Percentiles rank a stretch among this genome's conserved stretches.
Evolutionary conservation across 805 yeast genomes (phyloP).

Genomic region (Metschnikowia gruessii): DNA sequence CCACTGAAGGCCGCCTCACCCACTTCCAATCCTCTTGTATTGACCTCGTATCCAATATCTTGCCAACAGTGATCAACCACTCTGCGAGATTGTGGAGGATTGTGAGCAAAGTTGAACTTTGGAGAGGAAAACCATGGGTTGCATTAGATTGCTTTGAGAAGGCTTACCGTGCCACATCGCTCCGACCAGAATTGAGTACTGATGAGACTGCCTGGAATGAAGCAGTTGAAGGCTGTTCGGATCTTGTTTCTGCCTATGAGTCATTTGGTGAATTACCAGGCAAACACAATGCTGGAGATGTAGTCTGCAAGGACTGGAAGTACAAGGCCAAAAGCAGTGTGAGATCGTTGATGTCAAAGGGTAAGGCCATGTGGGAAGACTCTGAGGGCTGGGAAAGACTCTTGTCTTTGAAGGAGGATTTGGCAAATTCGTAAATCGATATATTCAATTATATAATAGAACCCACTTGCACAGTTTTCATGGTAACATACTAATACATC

Average conservation of each 20-base stretch:
- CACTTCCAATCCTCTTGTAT: conserved; percentile 68
- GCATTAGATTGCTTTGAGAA: conserved; percentile 83
- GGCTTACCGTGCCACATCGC: conserved; percentile 72
- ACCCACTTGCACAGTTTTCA: not conserved
- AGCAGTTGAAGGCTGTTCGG: conserved; percentile 75
- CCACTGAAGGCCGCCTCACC: conserved; percentile 41
- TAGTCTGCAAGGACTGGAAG: conserved; percentile 92
- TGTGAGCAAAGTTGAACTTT: conserved; percentile 79
- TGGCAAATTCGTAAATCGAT: conserved; percentile 17
- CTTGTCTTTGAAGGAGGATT: conserved; percentile 48
- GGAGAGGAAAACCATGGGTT: conserved; percentile 87
- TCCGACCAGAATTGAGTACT: conserved; percentile 59
- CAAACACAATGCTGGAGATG: conserved; percentile 70
- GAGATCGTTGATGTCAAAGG: conserved; percentile 74
- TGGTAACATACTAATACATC: too few species aligned
- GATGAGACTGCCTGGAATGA: conserved; percentile 68
- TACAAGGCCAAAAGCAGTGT: conserved; percentile 73
- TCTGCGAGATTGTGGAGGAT: conserved; percentile 74
- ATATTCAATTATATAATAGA: conserved; percentile 1
- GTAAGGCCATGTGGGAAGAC: conserved; percentile 76
- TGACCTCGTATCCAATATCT: conserved; percentile 63
- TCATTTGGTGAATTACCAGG: conserved; percentile 84
- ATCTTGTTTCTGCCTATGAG: conserved; percentile 81
- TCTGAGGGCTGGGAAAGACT: conserved; percentile 72
- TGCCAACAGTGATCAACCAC: conserved; percentile 69